These are phyloP conservation scores for Fusarium continuum DNA, from an alignment of 2,329 filamentous ascomycete genomes.

Conservation along the genomic window DNA sequence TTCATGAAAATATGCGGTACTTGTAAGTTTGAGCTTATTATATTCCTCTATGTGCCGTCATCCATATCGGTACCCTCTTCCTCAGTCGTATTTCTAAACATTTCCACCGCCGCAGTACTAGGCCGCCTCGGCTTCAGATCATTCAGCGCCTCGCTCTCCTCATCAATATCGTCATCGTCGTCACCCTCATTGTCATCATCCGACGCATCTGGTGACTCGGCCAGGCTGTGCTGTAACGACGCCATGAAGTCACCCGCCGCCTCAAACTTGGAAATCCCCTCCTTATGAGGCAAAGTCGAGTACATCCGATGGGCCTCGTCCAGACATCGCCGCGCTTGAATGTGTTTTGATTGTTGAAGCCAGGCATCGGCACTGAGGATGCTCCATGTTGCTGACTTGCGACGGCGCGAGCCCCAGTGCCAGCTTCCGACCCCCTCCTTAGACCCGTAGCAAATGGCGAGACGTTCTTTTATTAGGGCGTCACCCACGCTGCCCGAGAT, in stretches of 20 bases:
- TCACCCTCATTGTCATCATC: slow-evolving; percentile 53
- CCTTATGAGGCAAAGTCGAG: slow-evolving; percentile 57
- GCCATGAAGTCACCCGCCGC: slow-evolving; percentile 62
- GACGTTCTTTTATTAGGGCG: slow-evolving; percentile 84
- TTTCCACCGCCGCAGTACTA: slow-evolving; percentile 60
- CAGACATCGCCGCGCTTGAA: slow-evolving; percentile 81
- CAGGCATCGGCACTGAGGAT: slow-evolving; percentile 85
- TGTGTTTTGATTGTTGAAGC: slow-evolving; percentile 78
- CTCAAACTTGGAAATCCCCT: slow-evolving; percentile 62
- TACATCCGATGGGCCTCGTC: slow-evolving; percentile 72
- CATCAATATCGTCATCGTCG: slow-evolving; percentile 56
- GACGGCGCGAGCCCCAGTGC: slow-evolving; percentile 73
- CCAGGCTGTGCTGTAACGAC: slow-evolving; percentile 60
- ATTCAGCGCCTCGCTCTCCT: slow-evolving; percentile 64
- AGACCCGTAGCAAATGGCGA: slow-evolving; percentile 83
- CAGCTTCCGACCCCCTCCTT: slow-evolving; percentile 73
- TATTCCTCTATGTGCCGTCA: slow-evolving; percentile 50
- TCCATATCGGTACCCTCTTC: slow-evolving; percentile 29
- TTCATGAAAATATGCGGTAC: too few species aligned
- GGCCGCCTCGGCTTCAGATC: slow-evolving; percentile 62
- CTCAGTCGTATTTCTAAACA: slow-evolving; percentile 55
- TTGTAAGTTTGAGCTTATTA: slow-evolving; percentile 32
- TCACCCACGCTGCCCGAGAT: slow-evolving; percentile 80
- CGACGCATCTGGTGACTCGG: slow-evolving; percentile 55
- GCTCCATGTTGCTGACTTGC: slow-evolving; percentile 92